Evolutionary conservation across 2,329 filamentous ascomycete genomes (phyloP).

Genomic region (Geosmithia putterillii): DNA sequence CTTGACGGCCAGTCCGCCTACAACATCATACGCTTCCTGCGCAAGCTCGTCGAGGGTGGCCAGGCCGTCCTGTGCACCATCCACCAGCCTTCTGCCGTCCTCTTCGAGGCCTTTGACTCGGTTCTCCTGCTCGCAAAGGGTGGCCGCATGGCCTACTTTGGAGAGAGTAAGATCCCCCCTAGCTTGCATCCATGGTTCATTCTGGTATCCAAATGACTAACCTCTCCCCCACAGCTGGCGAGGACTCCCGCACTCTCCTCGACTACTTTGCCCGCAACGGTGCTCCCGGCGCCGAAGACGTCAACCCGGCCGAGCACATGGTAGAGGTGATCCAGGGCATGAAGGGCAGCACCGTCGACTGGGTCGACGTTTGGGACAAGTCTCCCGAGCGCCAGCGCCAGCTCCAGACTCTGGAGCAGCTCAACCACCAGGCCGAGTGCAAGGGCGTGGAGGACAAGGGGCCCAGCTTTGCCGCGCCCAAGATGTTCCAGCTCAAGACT

Average conservation of each 20-base stretch:
- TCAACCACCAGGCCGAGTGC: slow-evolving; percentile 11
- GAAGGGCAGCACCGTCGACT: slow-evolving; percentile 13
- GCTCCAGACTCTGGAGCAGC: slow-evolving; percentile 31
- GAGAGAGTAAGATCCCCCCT: slow-evolving; percentile 30
- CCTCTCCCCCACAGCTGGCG: slow-evolving; percentile 18
- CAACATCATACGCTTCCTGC: slow-evolving; percentile 45
- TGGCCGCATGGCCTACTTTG: slow-evolving; percentile 58
- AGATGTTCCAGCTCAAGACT: slow-evolving; percentile 15
- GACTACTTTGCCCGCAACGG: slow-evolving; percentile 56
- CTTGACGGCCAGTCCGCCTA: slow-evolving; percentile 50
- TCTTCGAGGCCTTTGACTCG: slow-evolving; percentile 46
- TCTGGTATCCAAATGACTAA: too few relatives aligned
- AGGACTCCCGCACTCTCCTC: slow-evolving; percentile 42
- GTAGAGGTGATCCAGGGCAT: slow-evolving; percentile 36
- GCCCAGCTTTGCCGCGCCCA: slow-evolving; percentile 17
- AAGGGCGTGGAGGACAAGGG: neutral
- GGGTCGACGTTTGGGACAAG: slow-evolving; percentile 42
- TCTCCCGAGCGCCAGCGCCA: slow-evolving; percentile 24
- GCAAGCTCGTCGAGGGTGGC: slow-evolving; percentile 42
- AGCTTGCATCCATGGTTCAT: neutral
- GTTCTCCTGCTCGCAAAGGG: slow-evolving; percentile 52
- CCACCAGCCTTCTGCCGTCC: slow-evolving; percentile 39
- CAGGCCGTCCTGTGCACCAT: slow-evolving; percentile 46
- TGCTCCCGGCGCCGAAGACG: slow-evolving; percentile 45
- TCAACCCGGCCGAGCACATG: slow-evolving; percentile 70